phyloP scores from a whole-genome alignment of 306 rosid genomes.

The Lablab purpureus region DNA sequence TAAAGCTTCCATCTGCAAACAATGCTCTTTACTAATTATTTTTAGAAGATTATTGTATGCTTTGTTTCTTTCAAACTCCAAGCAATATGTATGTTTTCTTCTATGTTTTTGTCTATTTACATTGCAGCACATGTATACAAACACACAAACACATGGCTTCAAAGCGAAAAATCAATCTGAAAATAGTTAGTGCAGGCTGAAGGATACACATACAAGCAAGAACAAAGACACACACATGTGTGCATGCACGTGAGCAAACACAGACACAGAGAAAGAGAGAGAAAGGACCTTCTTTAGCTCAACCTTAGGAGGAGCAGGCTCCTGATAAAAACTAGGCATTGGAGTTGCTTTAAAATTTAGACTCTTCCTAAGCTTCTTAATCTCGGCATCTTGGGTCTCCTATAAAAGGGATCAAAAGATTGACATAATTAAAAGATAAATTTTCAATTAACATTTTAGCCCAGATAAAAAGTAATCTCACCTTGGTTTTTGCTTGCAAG shows the following conservation, averaged over 20 bases:
- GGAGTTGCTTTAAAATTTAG: constrained; percentile 79
- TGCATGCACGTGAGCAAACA: background rate
- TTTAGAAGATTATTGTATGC: constrained; percentile 9
- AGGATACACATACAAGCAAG: constrained; percentile 15
- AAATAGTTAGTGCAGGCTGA: constrained; percentile 28
- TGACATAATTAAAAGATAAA: constrained; percentile 25
- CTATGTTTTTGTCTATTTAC: background rate
- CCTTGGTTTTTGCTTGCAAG: constrained; percentile 92
- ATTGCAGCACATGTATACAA: background rate
- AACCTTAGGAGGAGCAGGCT: constrained; percentile 74
- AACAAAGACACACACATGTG: background rate
- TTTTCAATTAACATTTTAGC: constrained; percentile 17
- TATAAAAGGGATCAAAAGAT: constrained; percentile 45
- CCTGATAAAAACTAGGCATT: constrained; percentile 80
- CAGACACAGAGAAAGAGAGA: constrained; percentile 9
- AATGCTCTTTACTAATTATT: background rate
- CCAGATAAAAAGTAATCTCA: constrained; percentile 47
- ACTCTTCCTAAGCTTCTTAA: constrained; percentile 74
- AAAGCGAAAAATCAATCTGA: constrained; percentile 10
- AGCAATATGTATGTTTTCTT: background rate
- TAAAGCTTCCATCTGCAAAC: constrained; percentile 36
- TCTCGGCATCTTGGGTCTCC: constrained; percentile 88
- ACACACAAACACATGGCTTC: constrained; percentile 15
- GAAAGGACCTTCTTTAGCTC: constrained; percentile 69
- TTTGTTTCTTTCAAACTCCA: constrained; percentile 26